Percentiles rank a stretch among this genome's conserved stretches.
Evolutionary conservation across 2,329 filamentous ascomycete species (phyloP).

Genomic region (Lachnellula hyalina): DNA sequence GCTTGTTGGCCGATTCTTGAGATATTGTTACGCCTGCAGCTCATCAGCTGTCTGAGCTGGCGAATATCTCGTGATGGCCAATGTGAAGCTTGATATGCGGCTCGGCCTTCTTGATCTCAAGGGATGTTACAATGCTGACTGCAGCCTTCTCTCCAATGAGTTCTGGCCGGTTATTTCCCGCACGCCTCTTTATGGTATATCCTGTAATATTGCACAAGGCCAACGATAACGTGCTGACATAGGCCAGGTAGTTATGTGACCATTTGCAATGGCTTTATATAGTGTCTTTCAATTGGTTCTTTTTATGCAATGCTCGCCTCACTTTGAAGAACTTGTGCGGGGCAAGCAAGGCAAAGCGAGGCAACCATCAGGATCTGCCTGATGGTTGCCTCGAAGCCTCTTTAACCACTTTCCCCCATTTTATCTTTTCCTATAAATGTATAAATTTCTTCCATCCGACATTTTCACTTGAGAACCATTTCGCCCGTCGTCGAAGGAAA

Average conservation of each 20-base stretch:
- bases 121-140: neutral
- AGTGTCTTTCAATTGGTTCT: neutral
- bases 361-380: neutral
- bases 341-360: neutral
- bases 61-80: neutral
- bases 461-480: neutral
- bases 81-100: neutral
- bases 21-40: neutral
- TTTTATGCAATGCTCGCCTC: neutral
- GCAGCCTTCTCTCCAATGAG: neutral
- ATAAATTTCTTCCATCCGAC: neutral
- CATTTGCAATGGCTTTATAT: neutral
- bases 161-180: neutral
- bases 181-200: constrained; percentile 1
- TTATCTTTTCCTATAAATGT: neutral
- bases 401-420: neutral
- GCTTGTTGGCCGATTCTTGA: neutral
- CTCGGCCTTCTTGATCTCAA: neutral
- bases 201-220: neutral
- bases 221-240: neutral
- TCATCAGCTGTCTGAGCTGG: neutral
- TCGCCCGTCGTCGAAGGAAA: neutral
- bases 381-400: neutral
- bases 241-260: neutral
- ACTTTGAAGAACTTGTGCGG: neutral